phyloP scores from a whole-genome alignment of 768 basidiomycete genomes.

The Pholiota conissans region DNA sequence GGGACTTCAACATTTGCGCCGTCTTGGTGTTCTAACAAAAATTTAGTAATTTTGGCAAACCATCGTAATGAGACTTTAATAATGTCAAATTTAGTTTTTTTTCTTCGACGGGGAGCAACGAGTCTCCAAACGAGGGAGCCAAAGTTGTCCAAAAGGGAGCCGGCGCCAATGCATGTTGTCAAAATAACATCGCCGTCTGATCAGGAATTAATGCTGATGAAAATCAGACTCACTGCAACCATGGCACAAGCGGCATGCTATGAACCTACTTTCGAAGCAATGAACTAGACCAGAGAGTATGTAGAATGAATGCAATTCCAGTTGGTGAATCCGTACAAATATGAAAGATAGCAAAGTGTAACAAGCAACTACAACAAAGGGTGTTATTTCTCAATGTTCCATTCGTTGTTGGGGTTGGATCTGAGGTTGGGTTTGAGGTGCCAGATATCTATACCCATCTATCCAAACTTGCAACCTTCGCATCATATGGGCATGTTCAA shows the following conservation, averaged over 20 bases:
- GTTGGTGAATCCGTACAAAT: not conserved
- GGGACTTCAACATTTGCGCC: not conserved
- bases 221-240: not conserved
- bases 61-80: not conserved
- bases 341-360: not conserved
- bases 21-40: not conserved
- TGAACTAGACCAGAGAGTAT: no score
- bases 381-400: not conserved
- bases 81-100: not conserved
- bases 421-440: not conserved
- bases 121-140: no score
- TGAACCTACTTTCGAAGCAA: no score
- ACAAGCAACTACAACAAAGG: not conserved
- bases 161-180: no score
- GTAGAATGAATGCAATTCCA: not conserved
- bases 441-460: not conserved
- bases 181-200: slow-evolving; percentile 3
- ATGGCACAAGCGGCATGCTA: no score
- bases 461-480: not conserved
- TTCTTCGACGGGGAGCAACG: no score
- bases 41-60: not conserved
- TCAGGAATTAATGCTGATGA: no score
- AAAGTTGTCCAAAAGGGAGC: no score
- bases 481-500: not conserved
- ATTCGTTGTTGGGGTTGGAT: not conserved